Conservation (phyloP, 2,329 filamentous ascomycete species). For the Diplodia corticola region DNA sequence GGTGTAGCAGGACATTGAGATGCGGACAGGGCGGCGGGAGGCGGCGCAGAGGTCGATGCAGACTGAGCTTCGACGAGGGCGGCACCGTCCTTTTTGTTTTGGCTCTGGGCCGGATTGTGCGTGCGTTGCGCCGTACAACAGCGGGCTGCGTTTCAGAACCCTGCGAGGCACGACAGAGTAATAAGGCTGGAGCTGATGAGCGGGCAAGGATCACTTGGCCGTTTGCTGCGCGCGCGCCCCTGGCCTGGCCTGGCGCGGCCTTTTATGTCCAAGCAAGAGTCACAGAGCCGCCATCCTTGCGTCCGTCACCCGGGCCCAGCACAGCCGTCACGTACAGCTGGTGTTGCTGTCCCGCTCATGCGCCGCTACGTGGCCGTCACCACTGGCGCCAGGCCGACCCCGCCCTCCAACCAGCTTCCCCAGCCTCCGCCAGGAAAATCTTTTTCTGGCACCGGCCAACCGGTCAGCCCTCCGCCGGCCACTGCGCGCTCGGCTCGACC, state of each 20-base stretch:
- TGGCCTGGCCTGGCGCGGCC: background rate
- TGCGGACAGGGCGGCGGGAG: slow-evolving; percentile 1
- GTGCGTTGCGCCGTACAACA: slow-evolving; percentile 7
- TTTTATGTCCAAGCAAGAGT: background rate
- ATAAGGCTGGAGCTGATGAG: slow-evolving; percentile 12
- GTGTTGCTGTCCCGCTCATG: slow-evolving; percentile 10
- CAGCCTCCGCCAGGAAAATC: slow-evolving; percentile 14
- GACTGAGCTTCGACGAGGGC: slow-evolving; percentile 1
- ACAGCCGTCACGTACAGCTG: background rate
- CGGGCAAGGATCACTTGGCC: background rate
- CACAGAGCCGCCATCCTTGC: background rate
- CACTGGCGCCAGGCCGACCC: slow-evolving; percentile 14
- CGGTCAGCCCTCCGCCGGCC: slow-evolving; percentile 7
- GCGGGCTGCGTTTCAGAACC: slow-evolving; percentile 17
- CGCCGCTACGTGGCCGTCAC: slow-evolving; percentile 16
- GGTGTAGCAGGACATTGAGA: slow-evolving; percentile 21
- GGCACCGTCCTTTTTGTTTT: slow-evolving; percentile 10
- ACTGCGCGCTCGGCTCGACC: slow-evolving; percentile 21
- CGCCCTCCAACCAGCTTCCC: slow-evolving; percentile 9
- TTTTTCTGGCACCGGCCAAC: slow-evolving; percentile 12
- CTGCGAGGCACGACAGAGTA: background rate
- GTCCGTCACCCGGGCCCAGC: background rate
- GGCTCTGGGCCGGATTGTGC: background rate
- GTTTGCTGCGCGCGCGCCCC: background rate
- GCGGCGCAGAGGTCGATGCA: background rate